Percentiles rank a stretch among this genome's conserved stretches.
These are phyloP conservation scores for Vigna mungo DNA, from an alignment of 306 rosid genomes.

Conservation along the genomic window DNA sequence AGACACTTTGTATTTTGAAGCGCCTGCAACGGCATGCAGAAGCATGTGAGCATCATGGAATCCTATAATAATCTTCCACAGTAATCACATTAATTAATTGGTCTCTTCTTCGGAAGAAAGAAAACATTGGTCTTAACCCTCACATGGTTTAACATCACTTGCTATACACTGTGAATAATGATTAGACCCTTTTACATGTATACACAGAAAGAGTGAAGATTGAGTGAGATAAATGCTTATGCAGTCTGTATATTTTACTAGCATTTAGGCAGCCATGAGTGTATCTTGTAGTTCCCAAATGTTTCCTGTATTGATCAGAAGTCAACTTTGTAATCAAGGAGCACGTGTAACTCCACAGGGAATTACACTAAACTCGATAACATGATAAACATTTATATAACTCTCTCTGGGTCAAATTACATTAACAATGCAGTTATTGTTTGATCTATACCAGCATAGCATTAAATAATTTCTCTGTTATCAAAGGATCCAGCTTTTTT, in stretches of 20 bases:
- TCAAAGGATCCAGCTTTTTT: slow-evolving; percentile 43
- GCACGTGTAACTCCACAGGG: slow-evolving; percentile 48
- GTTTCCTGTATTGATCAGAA: slow-evolving; percentile 41
- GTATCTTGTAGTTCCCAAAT: slow-evolving; percentile 49
- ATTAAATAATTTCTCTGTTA: slow-evolving; percentile 13
- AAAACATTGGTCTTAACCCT: slow-evolving; percentile 11
- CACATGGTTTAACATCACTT: slow-evolving; percentile 2
- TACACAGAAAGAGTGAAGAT: not conserved
- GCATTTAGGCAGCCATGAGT: slow-evolving; percentile 8
- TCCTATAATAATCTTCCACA: slow-evolving; percentile 34
- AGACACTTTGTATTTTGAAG: slow-evolving; percentile 41
- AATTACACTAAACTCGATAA: slow-evolving; percentile 41
- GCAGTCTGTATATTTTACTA: not conserved
- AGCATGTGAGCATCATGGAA: slow-evolving; percentile 52
- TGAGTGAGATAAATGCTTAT: not conserved
- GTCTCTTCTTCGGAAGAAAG: slow-evolving; percentile 1
- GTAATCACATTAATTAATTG: slow-evolving; percentile 6
- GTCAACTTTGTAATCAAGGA: slow-evolving; percentile 62
- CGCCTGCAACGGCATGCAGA: slow-evolving; percentile 53
- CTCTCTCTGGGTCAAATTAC: slow-evolving; percentile 31
- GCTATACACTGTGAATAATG: not conserved
- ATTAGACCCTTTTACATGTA: not conserved
- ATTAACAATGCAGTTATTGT: slow-evolving; percentile 27
- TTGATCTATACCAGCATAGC: slow-evolving; percentile 5
- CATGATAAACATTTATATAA: not conserved